Conservation (phyloP, 2,329 filamentous ascomycete species). For the Septoria linicola region DNA sequence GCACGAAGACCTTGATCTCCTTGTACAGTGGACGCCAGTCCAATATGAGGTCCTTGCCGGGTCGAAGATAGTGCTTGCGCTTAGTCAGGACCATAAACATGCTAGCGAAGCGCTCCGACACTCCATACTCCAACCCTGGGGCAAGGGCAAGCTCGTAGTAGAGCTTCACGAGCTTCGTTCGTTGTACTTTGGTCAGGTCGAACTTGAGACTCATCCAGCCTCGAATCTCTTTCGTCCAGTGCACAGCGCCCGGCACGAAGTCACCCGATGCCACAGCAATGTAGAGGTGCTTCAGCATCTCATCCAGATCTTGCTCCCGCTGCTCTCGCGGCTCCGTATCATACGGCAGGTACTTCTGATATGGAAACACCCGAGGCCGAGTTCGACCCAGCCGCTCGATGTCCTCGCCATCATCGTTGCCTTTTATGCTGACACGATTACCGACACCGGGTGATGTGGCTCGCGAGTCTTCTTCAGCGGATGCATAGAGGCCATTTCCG, state of each 20-base stretch:
- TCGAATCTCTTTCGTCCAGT: slow-evolving; percentile 95
- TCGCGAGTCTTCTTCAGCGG: slow-evolving; percentile 70
- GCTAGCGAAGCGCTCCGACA: slow-evolving; percentile 87
- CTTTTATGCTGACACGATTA: slow-evolving; percentile 38
- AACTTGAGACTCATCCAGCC: slow-evolving; percentile 97
- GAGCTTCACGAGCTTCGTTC: slow-evolving; percentile 79
- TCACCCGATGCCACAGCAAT: slow-evolving; percentile 89
- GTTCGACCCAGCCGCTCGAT: slow-evolving; percentile 64
- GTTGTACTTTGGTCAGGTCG: slow-evolving; percentile 81
- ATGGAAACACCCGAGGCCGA: slow-evolving; percentile 84
- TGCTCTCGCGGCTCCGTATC: slow-evolving; percentile 75
- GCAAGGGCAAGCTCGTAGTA: slow-evolving; percentile 94
- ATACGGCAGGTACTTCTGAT: slow-evolving; percentile 88
- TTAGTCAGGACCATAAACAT: slow-evolving; percentile 97
- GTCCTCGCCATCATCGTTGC: slow-evolving; percentile 43
- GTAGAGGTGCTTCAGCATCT: slow-evolving; percentile 91
- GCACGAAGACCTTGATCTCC: slow-evolving; percentile 84
- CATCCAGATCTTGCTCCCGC: slow-evolving; percentile 74
- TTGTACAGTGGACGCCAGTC: slow-evolving; percentile 94
- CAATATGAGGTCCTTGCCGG: slow-evolving; percentile 81
- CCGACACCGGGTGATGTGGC: slow-evolving; percentile 77
- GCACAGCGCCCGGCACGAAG: slow-evolving; percentile 86
- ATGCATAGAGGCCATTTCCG: slow-evolving; percentile 8
- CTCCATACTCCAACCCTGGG: slow-evolving; percentile 77
- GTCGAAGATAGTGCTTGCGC: slow-evolving; percentile 94